Conservation (phyloP, 192 early-diverging fungal species). For the Dimargaris verticillata region DNA sequence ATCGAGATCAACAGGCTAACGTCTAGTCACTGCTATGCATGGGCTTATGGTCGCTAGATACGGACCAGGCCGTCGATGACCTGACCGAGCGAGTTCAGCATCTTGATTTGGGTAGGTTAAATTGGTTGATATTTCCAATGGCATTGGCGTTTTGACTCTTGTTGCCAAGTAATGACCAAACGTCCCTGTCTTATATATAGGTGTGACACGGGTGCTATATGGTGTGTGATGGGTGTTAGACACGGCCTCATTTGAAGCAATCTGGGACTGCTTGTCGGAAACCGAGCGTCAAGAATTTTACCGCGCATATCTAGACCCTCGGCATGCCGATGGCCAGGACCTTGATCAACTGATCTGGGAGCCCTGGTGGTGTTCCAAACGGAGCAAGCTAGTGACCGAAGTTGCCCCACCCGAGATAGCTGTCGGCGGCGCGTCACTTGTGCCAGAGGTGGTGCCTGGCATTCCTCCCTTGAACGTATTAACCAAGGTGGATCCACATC, state of each 20-base stretch:
- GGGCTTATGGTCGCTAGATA: neutral
- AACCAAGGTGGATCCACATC: neutral
- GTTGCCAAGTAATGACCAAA: too few species aligned
- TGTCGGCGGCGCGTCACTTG: neutral
- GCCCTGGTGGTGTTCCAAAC: neutral
- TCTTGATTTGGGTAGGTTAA: too few species aligned
- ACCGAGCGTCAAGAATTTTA: neutral
- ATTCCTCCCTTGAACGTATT: neutral
- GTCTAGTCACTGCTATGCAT: too few species aligned
- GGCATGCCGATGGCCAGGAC: neutral
- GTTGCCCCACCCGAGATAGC: neutral
- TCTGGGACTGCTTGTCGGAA: slow-evolving; percentile 5
- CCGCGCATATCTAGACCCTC: neutral
- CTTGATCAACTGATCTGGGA: neutral
- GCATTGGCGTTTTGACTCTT: too few species aligned
- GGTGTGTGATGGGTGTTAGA: too few species aligned
- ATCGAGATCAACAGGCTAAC: too few species aligned
- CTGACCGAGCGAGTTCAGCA: neutral
- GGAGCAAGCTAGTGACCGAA: neutral
- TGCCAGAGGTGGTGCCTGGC: neutral
- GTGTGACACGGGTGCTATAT: too few species aligned
- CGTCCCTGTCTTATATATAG: too few species aligned
- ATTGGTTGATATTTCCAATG: too few species aligned
- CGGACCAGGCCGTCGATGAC: neutral
- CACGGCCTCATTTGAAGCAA: slow-evolving; percentile 1